Evolutionary conservation across 2,329 filamentous ascomycete species (phyloP).

Genomic region (Paracoccidioides brasiliensis): DNA sequence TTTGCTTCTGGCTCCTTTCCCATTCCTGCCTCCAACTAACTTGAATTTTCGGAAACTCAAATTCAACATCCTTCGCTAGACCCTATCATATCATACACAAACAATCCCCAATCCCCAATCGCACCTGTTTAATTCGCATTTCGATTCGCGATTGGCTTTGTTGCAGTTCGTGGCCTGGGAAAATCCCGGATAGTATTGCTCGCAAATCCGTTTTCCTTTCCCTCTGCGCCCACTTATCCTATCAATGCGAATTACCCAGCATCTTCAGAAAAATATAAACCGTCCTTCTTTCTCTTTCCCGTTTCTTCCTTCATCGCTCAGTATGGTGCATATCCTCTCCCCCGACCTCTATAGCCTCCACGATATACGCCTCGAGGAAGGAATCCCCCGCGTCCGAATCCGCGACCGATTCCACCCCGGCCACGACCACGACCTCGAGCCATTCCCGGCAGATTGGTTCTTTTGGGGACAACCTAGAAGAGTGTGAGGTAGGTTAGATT

Average conservation of each 20-base stretch:
- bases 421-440: slow-evolving; percentile 53
- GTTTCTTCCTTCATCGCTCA: slow-evolving; percentile 13
- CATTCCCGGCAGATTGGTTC: slow-evolving; percentile 90
- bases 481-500: too few relatives aligned
- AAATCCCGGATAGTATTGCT: background rate
- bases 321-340: slow-evolving; percentile 36
- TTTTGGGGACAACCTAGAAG: slow-evolving; percentile 69
- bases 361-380: slow-evolving; percentile 33
- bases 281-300: background rate
- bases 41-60: background rate
- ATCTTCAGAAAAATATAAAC: background rate
- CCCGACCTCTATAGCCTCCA: slow-evolving; percentile 19
- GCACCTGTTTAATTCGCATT: background rate
- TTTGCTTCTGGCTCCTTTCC: background rate
- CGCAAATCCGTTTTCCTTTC: background rate
- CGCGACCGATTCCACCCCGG: slow-evolving; percentile 39
- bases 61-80: background rate
- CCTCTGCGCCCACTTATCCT: background rate
- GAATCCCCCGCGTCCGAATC: slow-evolving; percentile 35
- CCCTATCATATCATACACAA: slow-evolving; percentile 2
- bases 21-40: background rate
- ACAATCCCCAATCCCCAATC: background rate
- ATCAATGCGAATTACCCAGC: background rate
- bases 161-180: background rate
- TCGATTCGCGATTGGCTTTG: background rate